Evolutionary conservation across 345 rosid species (phyloP).

Genomic region (Hibiscus syriacus): DNA sequence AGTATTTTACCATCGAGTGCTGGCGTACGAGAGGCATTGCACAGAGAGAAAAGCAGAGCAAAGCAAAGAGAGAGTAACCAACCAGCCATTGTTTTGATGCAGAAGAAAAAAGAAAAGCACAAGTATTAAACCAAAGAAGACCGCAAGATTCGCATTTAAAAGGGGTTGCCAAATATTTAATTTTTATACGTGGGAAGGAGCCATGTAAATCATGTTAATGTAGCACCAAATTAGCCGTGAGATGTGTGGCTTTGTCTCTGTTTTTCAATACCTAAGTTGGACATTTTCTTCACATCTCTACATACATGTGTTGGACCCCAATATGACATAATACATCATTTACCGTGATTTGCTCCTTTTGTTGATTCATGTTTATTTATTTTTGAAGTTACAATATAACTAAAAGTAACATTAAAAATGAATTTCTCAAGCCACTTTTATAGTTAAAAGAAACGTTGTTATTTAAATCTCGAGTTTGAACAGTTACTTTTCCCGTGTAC

Average conservation of each 20-base stretch:
- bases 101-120: no score
- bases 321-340: no score
- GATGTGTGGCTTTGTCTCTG: slow-evolving; percentile 1
- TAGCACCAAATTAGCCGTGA: slow-evolving; percentile 8
- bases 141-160: background rate
- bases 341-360: background rate
- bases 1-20: slow-evolving; percentile 4
- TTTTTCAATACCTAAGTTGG: background rate
- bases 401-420: no score
- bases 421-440: no score
- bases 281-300: background rate
- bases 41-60: background rate
- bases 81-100: background rate
- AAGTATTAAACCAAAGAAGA: background rate
- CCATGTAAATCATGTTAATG: background rate
- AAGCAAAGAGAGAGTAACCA: slow-evolving; percentile 10
- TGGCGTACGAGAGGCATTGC: background rate
- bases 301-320: background rate
- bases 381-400: no score
- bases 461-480: no score
- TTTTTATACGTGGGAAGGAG: background rate
- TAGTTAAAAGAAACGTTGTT: no score
- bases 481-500: no score
- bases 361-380: no score
- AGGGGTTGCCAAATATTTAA: background rate